Conservation (phyloP, 73 alveolate species). For the Urostyla sp. region DNA sequence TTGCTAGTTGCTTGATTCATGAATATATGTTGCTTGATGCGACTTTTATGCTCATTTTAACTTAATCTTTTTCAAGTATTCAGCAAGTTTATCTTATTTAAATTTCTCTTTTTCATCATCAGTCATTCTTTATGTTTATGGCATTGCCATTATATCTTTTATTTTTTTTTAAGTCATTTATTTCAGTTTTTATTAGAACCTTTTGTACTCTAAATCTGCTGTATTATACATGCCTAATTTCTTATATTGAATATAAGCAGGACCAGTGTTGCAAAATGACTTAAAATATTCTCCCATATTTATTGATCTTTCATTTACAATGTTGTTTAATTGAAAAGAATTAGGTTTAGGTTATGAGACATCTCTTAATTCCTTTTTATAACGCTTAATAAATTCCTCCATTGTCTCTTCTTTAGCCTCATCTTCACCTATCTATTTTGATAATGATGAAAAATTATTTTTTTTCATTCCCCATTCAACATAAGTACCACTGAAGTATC, state of each 20-base stretch:
- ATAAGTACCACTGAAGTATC: neutral
- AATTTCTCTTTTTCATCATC: too few species aligned
- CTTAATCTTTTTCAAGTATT: too few species aligned
- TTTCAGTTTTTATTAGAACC: neutral
- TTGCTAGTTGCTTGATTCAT: too few species aligned
- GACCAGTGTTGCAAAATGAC: neutral
- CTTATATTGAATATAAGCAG: constrained; percentile 11
- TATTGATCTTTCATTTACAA: constrained; percentile 4
- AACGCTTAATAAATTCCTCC: neutral
- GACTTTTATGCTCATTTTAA: too few species aligned
- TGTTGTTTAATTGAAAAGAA: neutral
- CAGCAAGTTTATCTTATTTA: too few species aligned
- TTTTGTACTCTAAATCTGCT: neutral
- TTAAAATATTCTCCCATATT: constrained; percentile 30
- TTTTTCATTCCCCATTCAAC: constrained; percentile 33
- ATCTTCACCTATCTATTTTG: too few species aligned
- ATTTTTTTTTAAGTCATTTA: neutral
- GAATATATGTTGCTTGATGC: too few species aligned
- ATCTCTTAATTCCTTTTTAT: too few species aligned
- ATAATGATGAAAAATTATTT: too few species aligned
- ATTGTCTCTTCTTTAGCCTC: neutral
- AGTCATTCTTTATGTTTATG: too few species aligned
- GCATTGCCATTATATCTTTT: too few species aligned
- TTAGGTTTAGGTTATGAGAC: neutral
- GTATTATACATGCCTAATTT: constrained; percentile 16